A percentile compares a stretch with the other conserved stretches of the same genome.
phyloP scores from a whole-genome alignment of 139 green algal species.

The Ettlia oleoabundans region DNA sequence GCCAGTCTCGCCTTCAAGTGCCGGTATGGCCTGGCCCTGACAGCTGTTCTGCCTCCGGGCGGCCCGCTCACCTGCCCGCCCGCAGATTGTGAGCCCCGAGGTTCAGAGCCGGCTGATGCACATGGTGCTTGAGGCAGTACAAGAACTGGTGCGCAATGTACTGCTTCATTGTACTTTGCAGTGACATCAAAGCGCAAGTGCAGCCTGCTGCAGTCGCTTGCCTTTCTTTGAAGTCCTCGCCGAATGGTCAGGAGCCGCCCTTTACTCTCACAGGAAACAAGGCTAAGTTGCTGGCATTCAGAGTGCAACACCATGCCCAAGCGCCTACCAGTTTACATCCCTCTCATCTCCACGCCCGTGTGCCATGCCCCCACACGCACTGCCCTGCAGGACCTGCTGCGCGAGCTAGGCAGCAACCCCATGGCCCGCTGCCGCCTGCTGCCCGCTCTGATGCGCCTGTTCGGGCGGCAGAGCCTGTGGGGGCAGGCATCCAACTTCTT shows the following conservation, averaged over 20 bases:
- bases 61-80: neutral
- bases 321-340: neutral
- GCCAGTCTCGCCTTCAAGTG: neutral
- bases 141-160: constrained; percentile 22
- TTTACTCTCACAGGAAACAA: too few relatives aligned
- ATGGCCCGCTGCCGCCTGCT: constrained; percentile 5
- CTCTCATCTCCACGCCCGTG: neutral
- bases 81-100: constrained; percentile 32
- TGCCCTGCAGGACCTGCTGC: constrained; percentile 16
- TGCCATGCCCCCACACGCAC: neutral
- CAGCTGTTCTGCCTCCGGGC: neutral
- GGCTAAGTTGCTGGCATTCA: too few relatives aligned
- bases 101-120: constrained; percentile 20
- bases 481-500: constrained; percentile 29
- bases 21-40: neutral
- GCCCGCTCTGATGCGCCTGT: constrained; percentile 22
- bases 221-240: too few relatives aligned
- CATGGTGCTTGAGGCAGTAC: constrained; percentile 23
- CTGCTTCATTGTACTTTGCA: neutral
- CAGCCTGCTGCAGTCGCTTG: too few relatives aligned
- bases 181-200: too few relatives aligned
- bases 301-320: neutral
- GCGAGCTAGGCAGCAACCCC: constrained; percentile 4
- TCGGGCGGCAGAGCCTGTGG: constrained; percentile 8
- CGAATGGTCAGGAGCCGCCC: too few relatives aligned